These are phyloP conservation scores for Pestalotiopsis sp. DNA, from an alignment of 2,329 filamentous ascomycete genomes.

Conservation along the genomic window DNA sequence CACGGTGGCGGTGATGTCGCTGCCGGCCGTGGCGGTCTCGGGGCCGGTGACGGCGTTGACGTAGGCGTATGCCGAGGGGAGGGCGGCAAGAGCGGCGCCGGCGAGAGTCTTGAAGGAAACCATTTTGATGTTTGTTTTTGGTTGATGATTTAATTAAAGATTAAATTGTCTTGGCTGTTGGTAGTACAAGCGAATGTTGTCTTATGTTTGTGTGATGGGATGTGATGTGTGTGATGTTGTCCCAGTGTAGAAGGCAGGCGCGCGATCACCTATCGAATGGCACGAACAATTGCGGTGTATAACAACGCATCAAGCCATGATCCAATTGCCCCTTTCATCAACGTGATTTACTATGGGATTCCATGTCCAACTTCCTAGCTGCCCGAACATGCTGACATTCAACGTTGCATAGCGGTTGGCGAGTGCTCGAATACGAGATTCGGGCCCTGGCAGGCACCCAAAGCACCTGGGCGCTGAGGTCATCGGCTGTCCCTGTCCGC, in stretches of 20 bases:
- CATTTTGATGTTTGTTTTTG: conserved; percentile 25
- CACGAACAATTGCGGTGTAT: too few species aligned
- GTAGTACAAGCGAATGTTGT: not conserved
- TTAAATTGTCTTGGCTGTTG: not conserved
- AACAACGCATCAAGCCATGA: too few species aligned
- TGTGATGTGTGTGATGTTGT: too few species aligned
- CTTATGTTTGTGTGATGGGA: too few species aligned
- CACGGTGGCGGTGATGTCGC: conserved; percentile 27
- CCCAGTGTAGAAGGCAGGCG: too few species aligned
- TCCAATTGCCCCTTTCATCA: too few species aligned
- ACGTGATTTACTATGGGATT: not conserved
- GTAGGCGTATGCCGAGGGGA: conserved; percentile 25
- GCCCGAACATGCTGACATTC: not conserved
- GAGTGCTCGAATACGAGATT: conserved; percentile 4
- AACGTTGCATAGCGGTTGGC: conserved; percentile 4
- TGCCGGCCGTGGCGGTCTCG: conserved; percentile 24
- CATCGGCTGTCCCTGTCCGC: not conserved
- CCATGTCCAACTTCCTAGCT: not conserved
- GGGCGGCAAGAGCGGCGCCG: conserved; percentile 22
- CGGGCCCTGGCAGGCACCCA: not conserved
- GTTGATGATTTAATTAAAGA: too few species aligned
- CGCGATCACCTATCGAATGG: too few species aligned
- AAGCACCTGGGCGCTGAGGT: not conserved
- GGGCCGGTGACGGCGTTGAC: conserved; percentile 27
- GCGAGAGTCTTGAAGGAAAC: conserved; percentile 29